These are phyloP conservation scores for Babesia bovis DNA, from an alignment of 169 alveolate species.

Conservation along the genomic window DNA sequence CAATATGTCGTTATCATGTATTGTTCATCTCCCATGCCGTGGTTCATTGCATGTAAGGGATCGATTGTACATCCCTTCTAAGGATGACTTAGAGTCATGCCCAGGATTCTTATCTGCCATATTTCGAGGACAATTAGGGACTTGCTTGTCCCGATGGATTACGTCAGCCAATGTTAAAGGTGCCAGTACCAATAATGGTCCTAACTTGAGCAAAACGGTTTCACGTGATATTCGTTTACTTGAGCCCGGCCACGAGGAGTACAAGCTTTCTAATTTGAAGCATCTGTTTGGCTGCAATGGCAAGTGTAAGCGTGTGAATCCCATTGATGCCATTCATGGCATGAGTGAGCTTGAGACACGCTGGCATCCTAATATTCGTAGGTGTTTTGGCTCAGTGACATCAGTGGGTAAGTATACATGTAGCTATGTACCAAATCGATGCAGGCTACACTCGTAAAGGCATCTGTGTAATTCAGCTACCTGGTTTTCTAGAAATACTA, in stretches of 20 bases:
- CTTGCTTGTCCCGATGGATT: neutral
- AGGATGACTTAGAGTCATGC: neutral
- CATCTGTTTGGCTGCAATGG: slow-evolving; percentile 7
- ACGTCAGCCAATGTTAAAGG: neutral
- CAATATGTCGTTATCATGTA: slow-evolving; percentile 3
- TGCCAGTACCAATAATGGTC: neutral
- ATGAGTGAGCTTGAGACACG: slow-evolving; percentile 16
- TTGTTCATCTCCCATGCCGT: slow-evolving; percentile 13
- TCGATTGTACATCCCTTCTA: slow-evolving; percentile 26
- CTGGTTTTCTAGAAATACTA: slow-evolving; percentile 13
- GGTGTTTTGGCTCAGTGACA: slow-evolving; percentile 45
- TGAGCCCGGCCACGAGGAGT: slow-evolving; percentile 57
- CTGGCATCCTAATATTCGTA: slow-evolving; percentile 17
- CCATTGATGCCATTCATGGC: slow-evolving; percentile 2
- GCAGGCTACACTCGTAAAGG: slow-evolving; percentile 37
- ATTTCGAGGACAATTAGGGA: neutral
- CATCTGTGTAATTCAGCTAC: slow-evolving; percentile 19
- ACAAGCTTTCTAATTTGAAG: slow-evolving; percentile 41
- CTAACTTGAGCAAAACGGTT: neutral
- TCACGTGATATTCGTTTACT: neutral
- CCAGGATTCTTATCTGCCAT: neutral
- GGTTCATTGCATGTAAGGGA: slow-evolving; percentile 8
- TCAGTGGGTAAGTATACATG: slow-evolving; percentile 32
- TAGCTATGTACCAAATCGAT: neutral
- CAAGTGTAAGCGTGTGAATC: slow-evolving; percentile 11